Base-by-base conservation (phyloP, 73 alveolate genomes). In the Paramecium octaurelia region DNA sequence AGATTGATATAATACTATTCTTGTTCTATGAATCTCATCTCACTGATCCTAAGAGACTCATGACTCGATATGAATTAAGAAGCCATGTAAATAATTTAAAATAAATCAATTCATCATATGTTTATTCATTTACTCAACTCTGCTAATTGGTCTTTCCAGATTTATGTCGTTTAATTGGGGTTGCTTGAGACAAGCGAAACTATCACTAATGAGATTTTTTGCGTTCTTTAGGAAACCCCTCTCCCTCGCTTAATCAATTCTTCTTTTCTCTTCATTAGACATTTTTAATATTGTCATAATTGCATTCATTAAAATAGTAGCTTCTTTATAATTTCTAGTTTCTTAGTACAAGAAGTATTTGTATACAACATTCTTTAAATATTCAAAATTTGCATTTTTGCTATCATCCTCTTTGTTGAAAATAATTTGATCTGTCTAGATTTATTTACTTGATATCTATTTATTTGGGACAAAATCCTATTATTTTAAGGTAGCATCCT, bases 261-360 rank as follows among this genome's bases (percentile, higher is more conserved):
- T 87, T 87, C 70, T 77, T 64, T 71, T 87, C 11, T 87, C 93
- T 60, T 87, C 93, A 57, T 87, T 87, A 68, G 93, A 60, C 88
- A 87, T 87, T 68, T 68, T 87, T 5, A 87, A 77, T n/a, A 87
- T 87, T 8, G 93, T 87, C 88, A 87, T 60, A 38, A 87, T 87
- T n/a, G 93, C 93, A 87, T 73, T 64, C 93, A 87, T 68, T 43
- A 87, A 43, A 8, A 87, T 46, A 11, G 87, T 64, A 6, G 93
- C 93, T 87, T 87, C 93, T 42, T 87, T 87, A 36, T 87, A 87
- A 87, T 87, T 43, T 16, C 88, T 59, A 16, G 75, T 77, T 87
- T 87, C 93, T 43, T 87, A 40, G 42, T 87, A 87, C 35, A 87
- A 43, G 42, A 87, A 87, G 88, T 87, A 87, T 68, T 87, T 87